Evolutionary conservation across 148 eudicot genomes (phyloP).

Genomic region (Gaultheria prostrata): DNA sequence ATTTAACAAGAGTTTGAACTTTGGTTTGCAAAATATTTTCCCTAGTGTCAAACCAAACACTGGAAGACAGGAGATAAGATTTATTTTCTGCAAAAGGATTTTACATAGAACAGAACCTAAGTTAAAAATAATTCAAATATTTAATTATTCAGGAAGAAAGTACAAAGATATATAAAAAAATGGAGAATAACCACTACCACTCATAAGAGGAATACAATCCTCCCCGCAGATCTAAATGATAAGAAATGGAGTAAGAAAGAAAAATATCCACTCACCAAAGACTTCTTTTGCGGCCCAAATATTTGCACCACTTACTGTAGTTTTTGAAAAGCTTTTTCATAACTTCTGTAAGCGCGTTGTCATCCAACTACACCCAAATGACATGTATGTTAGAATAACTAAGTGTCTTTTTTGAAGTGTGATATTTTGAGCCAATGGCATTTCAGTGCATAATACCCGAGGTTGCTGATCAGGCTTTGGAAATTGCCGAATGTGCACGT

Average conservation of each 20-base stretch:
- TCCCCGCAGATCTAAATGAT: neutral
- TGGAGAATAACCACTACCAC: neutral
- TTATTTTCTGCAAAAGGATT: neutral
- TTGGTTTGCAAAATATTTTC: neutral
- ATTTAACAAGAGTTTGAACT: neutral
- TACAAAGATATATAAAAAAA: neutral
- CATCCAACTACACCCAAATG: constrained; percentile 66
- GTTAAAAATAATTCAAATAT: neutral
- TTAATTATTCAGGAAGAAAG: neutral
- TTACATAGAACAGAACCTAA: neutral
- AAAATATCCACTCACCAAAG: constrained; percentile 60
- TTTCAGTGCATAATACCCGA: constrained; percentile 47
- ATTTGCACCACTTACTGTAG: constrained; percentile 98
- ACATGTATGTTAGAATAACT: neutral
- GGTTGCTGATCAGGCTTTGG: constrained; percentile 98
- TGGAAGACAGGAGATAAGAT: neutral
- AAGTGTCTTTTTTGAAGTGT: neutral
- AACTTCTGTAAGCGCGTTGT: constrained; percentile 85
- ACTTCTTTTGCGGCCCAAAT: constrained; percentile 94
- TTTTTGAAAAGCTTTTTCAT: constrained; percentile 98
- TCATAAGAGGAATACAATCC: neutral
- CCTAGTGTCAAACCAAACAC: neutral
- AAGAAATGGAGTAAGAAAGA: neutral
- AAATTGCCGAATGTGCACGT: constrained; percentile 93
- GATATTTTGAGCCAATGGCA: neutral